Base-by-base conservation (phyloP, 2,329 filamentous ascomycete genomes). In the Colletotrichum abscissum region DNA sequence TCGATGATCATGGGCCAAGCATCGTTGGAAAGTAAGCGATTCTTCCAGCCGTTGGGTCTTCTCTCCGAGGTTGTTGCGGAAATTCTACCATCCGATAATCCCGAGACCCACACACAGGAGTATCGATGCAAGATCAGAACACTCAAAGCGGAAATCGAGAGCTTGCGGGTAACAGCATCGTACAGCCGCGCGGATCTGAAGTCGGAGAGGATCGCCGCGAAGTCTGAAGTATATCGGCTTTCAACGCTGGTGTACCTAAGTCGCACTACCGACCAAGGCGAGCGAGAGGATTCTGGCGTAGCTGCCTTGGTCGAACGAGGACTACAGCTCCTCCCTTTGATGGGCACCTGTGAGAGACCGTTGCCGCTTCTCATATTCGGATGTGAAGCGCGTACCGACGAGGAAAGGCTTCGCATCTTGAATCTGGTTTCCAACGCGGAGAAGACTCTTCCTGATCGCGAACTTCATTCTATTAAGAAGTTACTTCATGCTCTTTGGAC, bases 401-500 rank as follows among this genome's bases (percentile, higher is more conserved):
- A 67, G 9, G 69, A 77, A 19, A 70, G 79, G 1, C 14, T 38
- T 5, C 30, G 69, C 0, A 57, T 77, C 7, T 64, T 80, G 1
- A 68, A 78, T 3, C 65, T 84, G 0, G 78, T 84, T 12, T 30
- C 75, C 0, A 79, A 74, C 52, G 79, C 79, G 0, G 76, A 78
- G 8, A 59, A 65, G 0, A 70, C 55, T 0, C n/a, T n/a, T 8
- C 67, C 70, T 0, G 77, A 76, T 1, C 69, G 79, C 6, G 77
- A 75, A 2, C 75, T 80, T 3, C 69, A 76, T 1, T 67, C 76
- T 4, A 56, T 77, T 0, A 77, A 74, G 49, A n/a, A 58, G 1
- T 26, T 82, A 4, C 14, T 84, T 1, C 66, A 81, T 54, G 75
- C 77, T 0, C 42, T 81, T 2, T 84, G 82, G 82, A 77, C 79